Base-by-base conservation (phyloP, 345 rosid genomes). In the Populus alba region DNA sequence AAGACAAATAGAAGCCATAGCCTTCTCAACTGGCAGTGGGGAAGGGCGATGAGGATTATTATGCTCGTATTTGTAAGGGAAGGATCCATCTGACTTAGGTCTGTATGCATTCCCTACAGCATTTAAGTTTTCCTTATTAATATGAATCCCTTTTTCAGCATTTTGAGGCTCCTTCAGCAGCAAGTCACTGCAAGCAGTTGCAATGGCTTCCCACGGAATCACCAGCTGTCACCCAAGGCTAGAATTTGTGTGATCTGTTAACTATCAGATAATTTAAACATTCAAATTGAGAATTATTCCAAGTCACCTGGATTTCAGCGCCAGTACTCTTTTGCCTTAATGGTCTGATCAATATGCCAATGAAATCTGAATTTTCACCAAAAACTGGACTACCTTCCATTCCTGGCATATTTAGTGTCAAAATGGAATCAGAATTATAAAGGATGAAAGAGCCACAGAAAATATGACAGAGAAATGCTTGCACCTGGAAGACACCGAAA, bases 141-240 rank as follows among this genome's bases (percentile, higher is more conserved):
- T 66, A 82, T 69, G 68, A 55, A 79, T 72, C 83, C 76, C 85
- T 88, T 84, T 86, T 77, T 85, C 91, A 70, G 77, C 90, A 74
- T 65, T 82, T 78, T 80, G 85, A 76, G 95, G 87, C 87, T 86
- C 87, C 87, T 90, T 86, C 85, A 84, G 88, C 87, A 94, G 92
- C 80, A 91, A 87, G 88, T 88, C 88, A 80, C 88, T 83, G 84
- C 92, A 91, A 88, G 97, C 93, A 87, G 90, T 81, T 86, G 94
- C 89, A 86, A 96, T 88, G 89, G 97, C 97, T 83, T 89, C 95
- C 98, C 98, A 96, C 5, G 98, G 98, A 86, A 96, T 93, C 97
- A 96, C 91, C 85, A 92, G 94, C 99, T 91, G 97, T 89, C 86
- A 92, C 86, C 97, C 87, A 92, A 96, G 85, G 88, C 97, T 90